A percentile compares a stretch with the other conserved stretches of the same genome.
phyloP scores from a whole-genome alignment of 2,329 filamentous ascomycete species.

The Whalleya microplaca region DNA sequence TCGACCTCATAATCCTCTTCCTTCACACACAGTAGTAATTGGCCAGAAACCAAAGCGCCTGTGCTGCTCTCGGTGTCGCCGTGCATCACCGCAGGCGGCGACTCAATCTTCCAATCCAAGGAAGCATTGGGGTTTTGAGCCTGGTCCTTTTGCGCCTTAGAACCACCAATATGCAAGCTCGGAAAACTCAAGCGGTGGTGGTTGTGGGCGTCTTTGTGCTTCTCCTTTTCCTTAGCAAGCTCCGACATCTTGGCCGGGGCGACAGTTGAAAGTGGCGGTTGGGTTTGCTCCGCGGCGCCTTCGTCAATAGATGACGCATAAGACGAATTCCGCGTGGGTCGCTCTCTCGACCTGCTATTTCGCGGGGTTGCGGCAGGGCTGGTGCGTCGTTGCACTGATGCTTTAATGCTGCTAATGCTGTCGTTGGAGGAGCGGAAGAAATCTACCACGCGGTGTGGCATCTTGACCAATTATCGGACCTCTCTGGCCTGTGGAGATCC shows the following conservation, averaged over 20 bases:
- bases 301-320: constrained; percentile 44
- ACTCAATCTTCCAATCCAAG: constrained; percentile 72
- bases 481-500: constrained; percentile 10
- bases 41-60: constrained; percentile 84
- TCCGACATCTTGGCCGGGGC: constrained; percentile 43
- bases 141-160: constrained; percentile 45
- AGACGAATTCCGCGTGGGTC: constrained; percentile 40
- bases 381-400: constrained; percentile 38
- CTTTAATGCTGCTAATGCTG: constrained; percentile 55
- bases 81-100: constrained; percentile 83
- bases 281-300: constrained; percentile 36
- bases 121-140: constrained; percentile 44
- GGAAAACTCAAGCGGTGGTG: constrained; percentile 44
- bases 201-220: constrained; percentile 43
- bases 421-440: constrained; percentile 62
- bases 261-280: constrained; percentile 20
- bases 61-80: constrained; percentile 75
- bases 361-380: constrained; percentile 33
- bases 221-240: constrained; percentile 42
- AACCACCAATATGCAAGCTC: constrained; percentile 46
- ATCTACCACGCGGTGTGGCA: constrained; percentile 62
- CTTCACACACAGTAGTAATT: constrained; percentile 73
- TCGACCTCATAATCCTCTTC: constrained; percentile 70
- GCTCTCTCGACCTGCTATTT: constrained; percentile 32
- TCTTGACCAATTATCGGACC: constrained; percentile 38